phyloP scores from a whole-genome alignment of 2,329 filamentous ascomycete genomes.

The Ceratocystis cacaofunesta region DNA sequence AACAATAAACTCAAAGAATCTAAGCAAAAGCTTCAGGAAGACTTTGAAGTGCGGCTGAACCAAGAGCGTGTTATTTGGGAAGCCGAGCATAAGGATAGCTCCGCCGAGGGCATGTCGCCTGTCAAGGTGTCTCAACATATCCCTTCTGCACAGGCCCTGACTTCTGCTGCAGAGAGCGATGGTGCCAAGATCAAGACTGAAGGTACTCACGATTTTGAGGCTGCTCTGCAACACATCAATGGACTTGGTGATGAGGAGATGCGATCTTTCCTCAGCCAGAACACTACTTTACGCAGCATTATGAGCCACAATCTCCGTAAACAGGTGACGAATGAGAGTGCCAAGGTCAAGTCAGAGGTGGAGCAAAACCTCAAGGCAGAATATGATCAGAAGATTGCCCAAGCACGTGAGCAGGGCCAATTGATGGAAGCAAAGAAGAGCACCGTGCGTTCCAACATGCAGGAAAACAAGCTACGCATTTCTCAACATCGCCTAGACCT shows the following conservation, averaged over 20 bases:
- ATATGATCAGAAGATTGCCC: constrained; percentile 37
- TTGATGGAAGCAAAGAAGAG: constrained; percentile 63
- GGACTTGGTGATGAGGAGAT: constrained; percentile 36
- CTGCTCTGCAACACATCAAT: constrained; percentile 13
- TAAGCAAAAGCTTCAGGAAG: constrained; percentile 36
- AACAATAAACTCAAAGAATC: constrained; percentile 59
- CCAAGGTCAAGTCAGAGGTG: constrained; percentile 41
- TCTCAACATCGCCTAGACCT: constrained; percentile 60
- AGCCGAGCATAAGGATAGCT: constrained; percentile 32
- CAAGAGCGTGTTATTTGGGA: constrained; percentile 49
- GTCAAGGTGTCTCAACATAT: constrained; percentile 14
- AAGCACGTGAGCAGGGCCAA: constrained; percentile 48
- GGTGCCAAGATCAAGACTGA: constrained; percentile 31
- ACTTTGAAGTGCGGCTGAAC: constrained; percentile 37
- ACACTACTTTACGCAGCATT: constrained; percentile 43
- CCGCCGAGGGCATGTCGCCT: constrained; percentile 19
- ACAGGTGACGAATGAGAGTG: constrained; percentile 51
- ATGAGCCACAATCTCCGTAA: constrained; percentile 50
- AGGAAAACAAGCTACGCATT: constrained; percentile 50
- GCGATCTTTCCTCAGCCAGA: constrained; percentile 41
- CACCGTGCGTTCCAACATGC: constrained; percentile 61
- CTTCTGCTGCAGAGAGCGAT: constrained; percentile 28
- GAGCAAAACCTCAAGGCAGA: constrained; percentile 34
- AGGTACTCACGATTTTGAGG: constrained; percentile 23
- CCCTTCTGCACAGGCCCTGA: constrained; percentile 19